These are phyloP conservation scores for Curvularia verruculosa DNA, from an alignment of 2,329 filamentous ascomycete genomes.

Conservation along the genomic window DNA sequence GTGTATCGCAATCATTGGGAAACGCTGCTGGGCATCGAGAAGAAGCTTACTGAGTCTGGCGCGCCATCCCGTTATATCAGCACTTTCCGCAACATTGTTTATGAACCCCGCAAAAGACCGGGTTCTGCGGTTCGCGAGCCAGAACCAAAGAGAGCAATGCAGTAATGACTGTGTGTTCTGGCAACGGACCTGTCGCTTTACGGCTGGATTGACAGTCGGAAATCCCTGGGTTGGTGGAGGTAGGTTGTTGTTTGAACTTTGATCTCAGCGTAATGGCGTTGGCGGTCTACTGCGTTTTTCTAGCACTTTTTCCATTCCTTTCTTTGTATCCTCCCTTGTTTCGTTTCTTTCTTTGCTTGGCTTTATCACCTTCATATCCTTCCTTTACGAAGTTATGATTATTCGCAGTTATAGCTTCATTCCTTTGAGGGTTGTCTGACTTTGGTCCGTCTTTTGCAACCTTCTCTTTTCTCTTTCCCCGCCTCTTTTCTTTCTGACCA, in stretches of 20 bases:
- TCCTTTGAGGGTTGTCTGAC: slow-evolving; percentile 1
- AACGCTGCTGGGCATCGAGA: slow-evolving; percentile 33
- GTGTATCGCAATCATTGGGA: slow-evolving; percentile 41
- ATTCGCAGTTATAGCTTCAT: slow-evolving; percentile 1
- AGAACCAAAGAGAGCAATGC: slow-evolving; percentile 41
- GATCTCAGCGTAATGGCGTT: slow-evolving; percentile 20
- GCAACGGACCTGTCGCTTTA: neutral
- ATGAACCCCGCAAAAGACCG: slow-evolving; percentile 44
- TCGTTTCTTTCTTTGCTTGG: neutral
- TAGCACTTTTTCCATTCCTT: slow-evolving; percentile 29
- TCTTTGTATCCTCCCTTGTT: slow-evolving; percentile 9
- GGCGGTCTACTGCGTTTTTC: slow-evolving; percentile 23
- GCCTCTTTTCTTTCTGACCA: slow-evolving; percentile 9
- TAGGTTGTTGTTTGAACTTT: slow-evolving; percentile 10
- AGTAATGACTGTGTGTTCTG: slow-evolving; percentile 8
- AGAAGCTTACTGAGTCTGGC: slow-evolving; percentile 30
- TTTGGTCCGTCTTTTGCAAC: slow-evolving; percentile 9
- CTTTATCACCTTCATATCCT: slow-evolving; percentile 9
- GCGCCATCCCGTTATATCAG: slow-evolving; percentile 35
- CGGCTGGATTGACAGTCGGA: neutral
- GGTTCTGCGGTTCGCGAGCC: slow-evolving; percentile 37
- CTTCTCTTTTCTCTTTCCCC: neutral
- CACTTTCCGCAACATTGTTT: slow-evolving; percentile 34
- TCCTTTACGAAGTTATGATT: slow-evolving; percentile 5
- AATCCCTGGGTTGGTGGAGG: neutral